phyloP scores from a whole-genome alignment of 1,139 yeast species.

The Magnusiomyces paraingens region DNA sequence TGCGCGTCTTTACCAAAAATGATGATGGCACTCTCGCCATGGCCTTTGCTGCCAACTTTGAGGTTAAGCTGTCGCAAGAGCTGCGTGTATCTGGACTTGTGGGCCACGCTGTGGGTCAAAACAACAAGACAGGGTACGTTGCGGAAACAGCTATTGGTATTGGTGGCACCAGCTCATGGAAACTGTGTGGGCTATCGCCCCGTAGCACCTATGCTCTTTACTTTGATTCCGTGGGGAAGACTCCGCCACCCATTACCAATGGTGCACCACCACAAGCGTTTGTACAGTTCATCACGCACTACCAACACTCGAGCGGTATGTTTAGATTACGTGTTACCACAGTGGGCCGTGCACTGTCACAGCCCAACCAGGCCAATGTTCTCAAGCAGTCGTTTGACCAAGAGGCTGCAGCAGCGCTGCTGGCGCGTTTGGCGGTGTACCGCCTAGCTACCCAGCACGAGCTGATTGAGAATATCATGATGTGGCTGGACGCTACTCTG shows the following conservation, averaged over 20 bases:
- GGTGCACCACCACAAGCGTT: constrained; percentile 69
- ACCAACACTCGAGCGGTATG: constrained; percentile 55
- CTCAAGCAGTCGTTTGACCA: constrained; percentile 58
- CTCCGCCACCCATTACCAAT: constrained; percentile 56
- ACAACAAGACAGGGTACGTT: constrained; percentile 48
- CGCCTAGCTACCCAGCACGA: constrained; percentile 49
- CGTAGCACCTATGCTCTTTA: constrained; percentile 82
- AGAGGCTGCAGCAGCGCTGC: constrained; percentile 95
- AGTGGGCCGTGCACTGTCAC: constrained; percentile 55
- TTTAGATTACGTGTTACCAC: constrained; percentile 91
- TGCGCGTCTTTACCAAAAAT: constrained; percentile 81
- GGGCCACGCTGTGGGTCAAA: constrained; percentile 83
- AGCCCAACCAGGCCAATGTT: constrained; percentile 45
- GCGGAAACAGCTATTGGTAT: constrained; percentile 91
- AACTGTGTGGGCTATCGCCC: constrained; percentile 78
- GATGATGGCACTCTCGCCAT: constrained; percentile 60
- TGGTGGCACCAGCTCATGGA: constrained; percentile 89
- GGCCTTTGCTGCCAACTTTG: constrained; percentile 68
- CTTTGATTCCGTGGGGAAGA: constrained; percentile 56
- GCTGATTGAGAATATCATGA: constrained; percentile 49
- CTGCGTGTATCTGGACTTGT: constrained; percentile 86
- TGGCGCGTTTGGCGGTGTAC: constrained; percentile 89
- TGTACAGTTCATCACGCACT: constrained; percentile 69
- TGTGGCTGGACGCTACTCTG: constrained; percentile 71
- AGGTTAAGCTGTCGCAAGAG: constrained; percentile 83